Base-by-base conservation (phyloP, 805 yeast genomes). In the Yarrowia sp. region DNA sequence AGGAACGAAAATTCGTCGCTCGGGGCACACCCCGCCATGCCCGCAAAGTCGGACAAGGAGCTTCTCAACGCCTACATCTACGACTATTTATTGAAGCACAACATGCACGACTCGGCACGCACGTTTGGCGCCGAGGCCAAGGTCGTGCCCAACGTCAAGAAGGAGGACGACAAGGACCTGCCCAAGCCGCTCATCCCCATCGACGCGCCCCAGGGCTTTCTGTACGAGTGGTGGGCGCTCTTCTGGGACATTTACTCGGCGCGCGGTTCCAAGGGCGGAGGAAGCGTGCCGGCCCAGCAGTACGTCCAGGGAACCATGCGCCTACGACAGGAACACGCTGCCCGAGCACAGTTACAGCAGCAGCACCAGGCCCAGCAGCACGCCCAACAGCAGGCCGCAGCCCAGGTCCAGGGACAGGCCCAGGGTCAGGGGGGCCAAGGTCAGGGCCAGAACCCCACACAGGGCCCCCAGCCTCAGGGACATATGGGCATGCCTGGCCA, bases 201-300 rank as follows among this genome's bases (percentile, higher is more conserved):
- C 83, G 95, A 92, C 74, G 89, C 96, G 1, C 95, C 96, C 0
- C 91, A 88, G 72, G 95, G 97, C 8, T 92, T 91, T 74, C 79
- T 92, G 30, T 88, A 86, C 73, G 98, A 93, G 76, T 92, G 98
- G 98, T 92, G 97, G 97, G 92, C 87, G 80, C 87, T 93, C 17
- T 93, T 92, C 76, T 93, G 97, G 97, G 97, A 92, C 75, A 87
- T 92, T 36, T 91, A 89, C 77, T 90, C 90, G 74, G 96, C 96
- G 2, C 83, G 92, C 72, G 86, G 91, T 49, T 86, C 85, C 70
- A 80, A 87, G 69, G 88, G 86, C 15, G 88, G 86, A 13, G 84
- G 90, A 3, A 61, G 73, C 14, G 79, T 82, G 2, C 79, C 84
- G 68, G 94, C 95, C 2, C 84, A 85, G 55, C 90, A 89, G 74